Percentiles rank a stretch among this genome's conserved stretches.
Evolutionary conservation across 2,329 filamentous ascomycete species (phyloP).

Genomic region (Fusarium napiforme): DNA sequence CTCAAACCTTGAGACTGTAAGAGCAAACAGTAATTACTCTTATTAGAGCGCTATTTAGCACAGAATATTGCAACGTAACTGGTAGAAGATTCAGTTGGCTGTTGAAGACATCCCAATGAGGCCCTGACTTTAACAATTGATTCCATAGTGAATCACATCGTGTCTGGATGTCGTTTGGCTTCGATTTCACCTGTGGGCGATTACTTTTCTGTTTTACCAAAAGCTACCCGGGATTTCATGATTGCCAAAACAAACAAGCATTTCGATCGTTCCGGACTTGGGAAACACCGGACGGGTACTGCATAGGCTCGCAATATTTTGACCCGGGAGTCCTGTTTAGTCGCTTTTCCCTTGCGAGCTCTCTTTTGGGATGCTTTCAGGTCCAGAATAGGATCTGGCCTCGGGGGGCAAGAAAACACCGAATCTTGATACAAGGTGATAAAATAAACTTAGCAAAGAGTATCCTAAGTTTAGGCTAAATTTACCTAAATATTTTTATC

Average conservation of each 20-base stretch:
- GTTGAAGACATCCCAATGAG: no score
- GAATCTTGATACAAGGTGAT: no score
- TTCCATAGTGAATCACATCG: background rate
- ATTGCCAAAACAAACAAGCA: background rate
- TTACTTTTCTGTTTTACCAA: background rate
- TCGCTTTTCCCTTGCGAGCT: background rate
- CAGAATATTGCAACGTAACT: background rate
- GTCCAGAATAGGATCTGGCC: background rate
- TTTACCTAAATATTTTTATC: no score
- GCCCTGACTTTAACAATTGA: background rate
- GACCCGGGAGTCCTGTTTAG: background rate
- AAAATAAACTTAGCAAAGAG: no score
- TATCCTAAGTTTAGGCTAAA: no score
- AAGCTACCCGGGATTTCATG: slow-evolving; percentile 28
- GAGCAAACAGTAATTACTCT: background rate
- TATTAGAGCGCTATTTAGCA: background rate
- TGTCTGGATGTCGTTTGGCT: background rate
- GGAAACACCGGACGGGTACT: background rate
- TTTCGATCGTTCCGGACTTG: background rate
- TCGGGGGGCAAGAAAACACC: no score
- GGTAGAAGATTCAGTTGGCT: background rate
- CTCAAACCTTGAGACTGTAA: background rate
- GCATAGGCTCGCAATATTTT: background rate
- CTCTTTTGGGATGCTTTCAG: slow-evolving; percentile 4
- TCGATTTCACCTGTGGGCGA: background rate